A percentile compares a stretch with the other conserved stretches of the same genome.
Evolutionary conservation across 495 filamentous ascomycete genomes (phyloP).

Genomic region (Penicillium salamii): DNA sequence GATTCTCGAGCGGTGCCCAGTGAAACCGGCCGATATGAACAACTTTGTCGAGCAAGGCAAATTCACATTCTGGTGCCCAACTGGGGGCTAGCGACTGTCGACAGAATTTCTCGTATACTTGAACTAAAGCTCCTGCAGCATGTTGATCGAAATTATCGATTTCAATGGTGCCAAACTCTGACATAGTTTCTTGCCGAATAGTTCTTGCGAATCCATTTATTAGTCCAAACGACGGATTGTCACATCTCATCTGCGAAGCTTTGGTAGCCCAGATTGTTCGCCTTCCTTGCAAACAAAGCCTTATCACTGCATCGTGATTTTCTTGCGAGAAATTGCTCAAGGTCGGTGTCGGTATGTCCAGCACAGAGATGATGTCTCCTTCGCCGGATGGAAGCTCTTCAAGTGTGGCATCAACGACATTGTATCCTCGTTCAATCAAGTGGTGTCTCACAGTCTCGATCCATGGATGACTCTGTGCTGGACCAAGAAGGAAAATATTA

Average conservation of each 20-base stretch:
- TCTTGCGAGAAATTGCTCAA: conserved; percentile 21
- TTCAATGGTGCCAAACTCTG: conserved; percentile 43
- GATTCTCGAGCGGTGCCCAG: no score
- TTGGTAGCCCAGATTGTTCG: conserved; percentile 37
- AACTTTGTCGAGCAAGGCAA: conserved; percentile 18
- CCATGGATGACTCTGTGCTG: no score
- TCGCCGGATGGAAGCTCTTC: no score
- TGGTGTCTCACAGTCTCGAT: no score
- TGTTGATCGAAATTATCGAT: conserved; percentile 21
- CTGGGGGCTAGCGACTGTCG: background rate
- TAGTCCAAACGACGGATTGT: conserved; percentile 36
- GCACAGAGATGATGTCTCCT: no score
- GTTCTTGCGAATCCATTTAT: conserved; percentile 41
- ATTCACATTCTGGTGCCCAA: conserved; percentile 33
- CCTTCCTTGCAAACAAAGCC: no score
- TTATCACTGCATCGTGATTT: no score
- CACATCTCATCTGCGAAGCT: conserved; percentile 27
- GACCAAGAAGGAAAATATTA: no score
- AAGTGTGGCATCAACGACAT: no score
- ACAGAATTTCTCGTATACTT: conserved; percentile 25
- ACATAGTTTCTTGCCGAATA: conserved; percentile 33
- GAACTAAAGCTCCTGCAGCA: conserved; percentile 6
- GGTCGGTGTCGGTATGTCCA: no score
- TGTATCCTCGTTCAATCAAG: no score
- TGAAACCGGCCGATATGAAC: conserved; percentile 28